Base-by-base conservation (phyloP, 768 basidiomycete species). In the Phanerochaete sordida region DNA sequence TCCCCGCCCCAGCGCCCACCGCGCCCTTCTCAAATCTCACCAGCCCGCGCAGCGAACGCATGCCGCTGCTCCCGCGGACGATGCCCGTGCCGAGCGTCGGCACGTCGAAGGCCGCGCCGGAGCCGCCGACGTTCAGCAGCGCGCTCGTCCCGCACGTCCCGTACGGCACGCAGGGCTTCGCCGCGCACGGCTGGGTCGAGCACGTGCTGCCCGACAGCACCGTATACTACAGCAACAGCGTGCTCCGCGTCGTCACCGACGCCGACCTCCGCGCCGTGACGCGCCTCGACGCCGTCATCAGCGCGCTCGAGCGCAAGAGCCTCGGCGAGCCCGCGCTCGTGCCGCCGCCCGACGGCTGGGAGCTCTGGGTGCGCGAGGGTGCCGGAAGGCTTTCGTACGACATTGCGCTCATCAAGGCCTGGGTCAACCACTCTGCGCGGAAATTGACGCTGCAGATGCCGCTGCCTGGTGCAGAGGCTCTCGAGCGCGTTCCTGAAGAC, bases 151-250 rank as follows among this genome's bases (percentile, higher is more conserved):
- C 59, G n/a, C n/a, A n/a, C 58, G 62, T 66, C 1, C 57, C 69
- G 12, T 56, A 57, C 6, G 62, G 64, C 3, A 12, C 21, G 21
- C 70, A 68, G 47, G 50, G 67, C 31, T 62, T 72, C 59, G 59
- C 78, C 63, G 77, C 81, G 13, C 80, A 86, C 21, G 91, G 91
- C 3, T 93, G 91, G 91, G 76, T 82, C 50, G 88, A 87, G 66
- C 84, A 89, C 68, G 76, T 81, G 23, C 82, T 93, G n/a, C 91
- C 91, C 0, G 88, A 91, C 65, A 83, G 83, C 11, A 74, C 81
- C 3, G 75, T 81, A 35, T 93, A 93, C 73, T 93, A 85, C 66
- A 80, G 82, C 46, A 88, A 91, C 67, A 81, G 83, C 3, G 81
- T 79, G 13, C 72, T 79, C 37, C 82, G 79, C 45, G 76, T 86